A percentile compares a stretch with the other conserved stretches of the same genome.
These are phyloP conservation scores for Talaromyces ruber DNA, from an alignment of 495 filamentous ascomycete species.

Conservation along the genomic window DNA sequence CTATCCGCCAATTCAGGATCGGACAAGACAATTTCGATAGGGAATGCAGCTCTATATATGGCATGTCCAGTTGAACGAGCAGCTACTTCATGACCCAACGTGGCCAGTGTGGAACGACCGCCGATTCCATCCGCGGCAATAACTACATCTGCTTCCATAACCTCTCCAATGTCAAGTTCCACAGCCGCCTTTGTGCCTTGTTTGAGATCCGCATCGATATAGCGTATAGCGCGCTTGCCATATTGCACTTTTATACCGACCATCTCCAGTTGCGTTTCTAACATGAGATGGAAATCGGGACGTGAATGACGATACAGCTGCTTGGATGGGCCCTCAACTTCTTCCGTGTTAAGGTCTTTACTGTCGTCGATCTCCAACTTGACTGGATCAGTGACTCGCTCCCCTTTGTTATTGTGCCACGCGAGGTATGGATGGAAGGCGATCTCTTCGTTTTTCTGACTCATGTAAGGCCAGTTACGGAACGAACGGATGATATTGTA, in stretches of 20 bases:
- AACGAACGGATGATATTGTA: constrained; percentile 38
- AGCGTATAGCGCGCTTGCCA: constrained; percentile 37
- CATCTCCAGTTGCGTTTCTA: constrained; percentile 39
- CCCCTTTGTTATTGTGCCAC: constrained; percentile 44
- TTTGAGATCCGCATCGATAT: constrained; percentile 16
- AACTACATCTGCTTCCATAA: constrained; percentile 39
- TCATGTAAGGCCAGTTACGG: constrained; percentile 48
- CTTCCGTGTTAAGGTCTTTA: constrained; percentile 5
- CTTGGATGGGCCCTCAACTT: constrained; percentile 19
- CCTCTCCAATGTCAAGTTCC: constrained; percentile 30
- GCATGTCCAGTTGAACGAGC: constrained; percentile 10
- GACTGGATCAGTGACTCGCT: constrained; percentile 36
- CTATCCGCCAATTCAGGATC: constrained; percentile 7
- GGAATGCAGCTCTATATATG: constrained; percentile 10
- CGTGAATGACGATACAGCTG: constrained; percentile 31
- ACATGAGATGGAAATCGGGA: constrained; percentile 48
- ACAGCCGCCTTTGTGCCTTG: constrained; percentile 27
- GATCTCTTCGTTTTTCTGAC: constrained; percentile 35
- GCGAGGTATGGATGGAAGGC: constrained; percentile 40
- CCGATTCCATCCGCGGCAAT: constrained; percentile 47
- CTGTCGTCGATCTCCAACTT: constrained; percentile 13
- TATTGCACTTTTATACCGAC: constrained; percentile 43
- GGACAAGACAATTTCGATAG: constrained; percentile 2
- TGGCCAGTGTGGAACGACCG: constrained; percentile 38
- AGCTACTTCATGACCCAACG: constrained; percentile 13